Conservation (phyloP, 257 asterid species). For the Plantago major region DNA sequence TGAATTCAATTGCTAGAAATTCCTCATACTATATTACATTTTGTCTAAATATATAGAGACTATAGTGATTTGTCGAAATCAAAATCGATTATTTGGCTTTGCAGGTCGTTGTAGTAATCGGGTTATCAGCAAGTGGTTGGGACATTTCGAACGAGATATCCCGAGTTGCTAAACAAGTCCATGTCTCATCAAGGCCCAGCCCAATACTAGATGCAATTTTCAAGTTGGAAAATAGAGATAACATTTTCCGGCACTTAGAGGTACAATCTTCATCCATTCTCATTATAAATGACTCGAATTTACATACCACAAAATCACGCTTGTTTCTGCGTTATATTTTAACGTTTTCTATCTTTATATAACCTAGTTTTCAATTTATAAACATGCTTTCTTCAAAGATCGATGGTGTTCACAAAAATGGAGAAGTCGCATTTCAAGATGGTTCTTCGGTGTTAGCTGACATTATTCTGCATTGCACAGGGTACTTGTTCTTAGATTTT, state of each 20-base stretch:
- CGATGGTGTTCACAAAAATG: constrained; percentile 31
- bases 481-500: constrained; percentile 19
- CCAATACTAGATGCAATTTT: constrained; percentile 12
- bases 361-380: no score
- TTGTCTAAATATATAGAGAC: no score
- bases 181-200: constrained; percentile 48
- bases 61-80: no score
- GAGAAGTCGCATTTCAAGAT: constrained; percentile 41
- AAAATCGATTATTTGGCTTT: not conserved
- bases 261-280: constrained; percentile 1
- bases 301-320: no score
- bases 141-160: constrained; percentile 52
- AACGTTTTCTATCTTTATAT: no score
- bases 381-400: constrained; percentile 16
- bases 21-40: no score
- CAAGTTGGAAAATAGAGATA: constrained; percentile 24
- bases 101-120: constrained; percentile 69
- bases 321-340: no score
- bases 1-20: no score
- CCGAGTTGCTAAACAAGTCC: constrained; percentile 48
- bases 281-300: no score
- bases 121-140: constrained; percentile 46
- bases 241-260: constrained; percentile 34
- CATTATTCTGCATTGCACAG: constrained; percentile 39
- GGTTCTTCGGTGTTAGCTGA: constrained; percentile 38